These are phyloP conservation scores for Termitomyces sp. DNA, from an alignment of 768 basidiomycete species.

Conservation along the genomic window DNA sequence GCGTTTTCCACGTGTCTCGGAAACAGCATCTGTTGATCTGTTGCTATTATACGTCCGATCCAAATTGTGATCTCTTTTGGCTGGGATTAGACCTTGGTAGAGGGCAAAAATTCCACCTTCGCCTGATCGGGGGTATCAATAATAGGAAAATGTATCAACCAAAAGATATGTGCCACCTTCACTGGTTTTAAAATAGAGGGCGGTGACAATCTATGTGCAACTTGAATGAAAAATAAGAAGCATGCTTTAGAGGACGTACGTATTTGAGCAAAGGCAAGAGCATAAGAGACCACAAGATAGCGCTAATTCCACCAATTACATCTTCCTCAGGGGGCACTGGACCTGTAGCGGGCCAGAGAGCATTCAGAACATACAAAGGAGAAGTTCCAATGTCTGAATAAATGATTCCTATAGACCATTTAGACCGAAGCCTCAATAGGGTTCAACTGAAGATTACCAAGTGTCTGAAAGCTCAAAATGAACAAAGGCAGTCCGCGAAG, in stretches of 20 bases:
- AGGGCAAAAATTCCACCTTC: slow-evolving; percentile 69
- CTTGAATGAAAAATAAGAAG: neutral
- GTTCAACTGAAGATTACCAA: slow-evolving; percentile 4
- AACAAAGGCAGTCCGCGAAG: slow-evolving; percentile 8
- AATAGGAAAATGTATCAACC: neutral
- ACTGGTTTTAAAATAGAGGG: slow-evolving; percentile 39
- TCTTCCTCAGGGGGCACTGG: slow-evolving; percentile 50
- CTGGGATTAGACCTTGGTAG: slow-evolving; percentile 52
- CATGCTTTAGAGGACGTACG: slow-evolving; percentile 23
- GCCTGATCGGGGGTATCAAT: slow-evolving; percentile 28
- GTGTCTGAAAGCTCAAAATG: slow-evolving; percentile 4
- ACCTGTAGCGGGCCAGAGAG: slow-evolving; percentile 49
- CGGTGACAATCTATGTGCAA: slow-evolving; percentile 31
- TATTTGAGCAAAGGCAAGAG: slow-evolving; percentile 62
- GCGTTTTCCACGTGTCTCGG: slow-evolving; percentile 8
- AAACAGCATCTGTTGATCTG: slow-evolving; percentile 17
- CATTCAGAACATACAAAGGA: slow-evolving; percentile 60
- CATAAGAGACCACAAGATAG: slow-evolving; percentile 61
- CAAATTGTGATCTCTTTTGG: slow-evolving; percentile 35
- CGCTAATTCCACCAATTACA: slow-evolving; percentile 56
- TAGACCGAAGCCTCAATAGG: neutral
- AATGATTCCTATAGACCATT: slow-evolving; percentile 32
- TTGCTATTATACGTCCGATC: slow-evolving; percentile 52
- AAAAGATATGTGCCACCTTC: slow-evolving; percentile 38
- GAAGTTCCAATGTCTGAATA: slow-evolving; percentile 53